Conservation (phyloP, 1,284 basidiomycete genomes). For the Cryptococcus maquisensis region DNA sequence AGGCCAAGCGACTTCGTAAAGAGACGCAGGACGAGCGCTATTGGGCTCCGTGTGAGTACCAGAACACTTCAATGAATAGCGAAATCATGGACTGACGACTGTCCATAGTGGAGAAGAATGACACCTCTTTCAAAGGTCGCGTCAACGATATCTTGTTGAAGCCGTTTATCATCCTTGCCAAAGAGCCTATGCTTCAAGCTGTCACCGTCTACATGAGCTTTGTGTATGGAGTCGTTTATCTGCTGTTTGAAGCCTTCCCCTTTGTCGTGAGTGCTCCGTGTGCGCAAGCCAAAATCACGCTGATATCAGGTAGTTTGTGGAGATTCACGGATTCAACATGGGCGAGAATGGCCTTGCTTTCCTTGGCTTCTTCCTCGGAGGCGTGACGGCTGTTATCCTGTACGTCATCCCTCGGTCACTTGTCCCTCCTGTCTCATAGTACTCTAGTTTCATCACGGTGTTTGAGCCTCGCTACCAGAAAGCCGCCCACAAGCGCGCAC, state of each 20-base stretch:
- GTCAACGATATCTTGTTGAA: constrained; percentile 54
- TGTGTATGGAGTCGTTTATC: constrained; percentile 46
- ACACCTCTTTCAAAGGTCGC: constrained; percentile 23
- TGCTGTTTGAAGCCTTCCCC: constrained; percentile 48
- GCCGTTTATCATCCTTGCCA: constrained; percentile 62
- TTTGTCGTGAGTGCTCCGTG: constrained; percentile 33
- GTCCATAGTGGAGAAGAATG: constrained; percentile 27
- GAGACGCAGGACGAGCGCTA: constrained; percentile 66
- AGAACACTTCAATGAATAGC: not conserved
- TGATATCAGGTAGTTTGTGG: constrained; percentile 34
- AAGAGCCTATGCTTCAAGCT: constrained; percentile 73
- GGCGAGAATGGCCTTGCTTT: constrained; percentile 53
- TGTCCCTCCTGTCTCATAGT: not conserved
- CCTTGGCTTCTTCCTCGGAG: constrained; percentile 52
- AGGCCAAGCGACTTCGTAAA: constrained; percentile 54
- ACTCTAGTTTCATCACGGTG: constrained; percentile 23
- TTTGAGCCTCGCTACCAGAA: constrained; percentile 34
- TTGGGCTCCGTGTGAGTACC: constrained; percentile 50
- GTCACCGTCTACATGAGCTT: constrained; percentile 63
- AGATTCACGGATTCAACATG: constrained; percentile 51
- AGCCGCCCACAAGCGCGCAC: constrained; percentile 24
- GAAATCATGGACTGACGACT: not conserved
- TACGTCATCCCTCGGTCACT: constrained; percentile 9
- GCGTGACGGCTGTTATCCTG: constrained; percentile 34
- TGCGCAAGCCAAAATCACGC: not conserved